phyloP scores from a whole-genome alignment of 1,139 yeast species.

The Hyphopichia khmerensis region DNA sequence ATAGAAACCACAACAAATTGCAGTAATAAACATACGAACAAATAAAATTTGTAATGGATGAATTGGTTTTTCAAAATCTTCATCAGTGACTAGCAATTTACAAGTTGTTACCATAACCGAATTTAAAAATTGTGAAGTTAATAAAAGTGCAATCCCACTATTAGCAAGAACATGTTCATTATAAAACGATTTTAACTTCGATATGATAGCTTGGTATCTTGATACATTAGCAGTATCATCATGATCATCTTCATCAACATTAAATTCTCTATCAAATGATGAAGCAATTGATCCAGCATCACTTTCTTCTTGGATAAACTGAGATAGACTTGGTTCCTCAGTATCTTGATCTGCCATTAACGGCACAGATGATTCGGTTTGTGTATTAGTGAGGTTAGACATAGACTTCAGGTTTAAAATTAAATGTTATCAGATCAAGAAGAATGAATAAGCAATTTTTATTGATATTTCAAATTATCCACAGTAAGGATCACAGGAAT shows the following conservation, averaged over 20 bases:
- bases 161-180: slow-evolving; percentile 9
- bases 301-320: not conserved
- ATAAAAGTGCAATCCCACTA: slow-evolving; percentile 41
- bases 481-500: no score
- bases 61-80: slow-evolving; percentile 53
- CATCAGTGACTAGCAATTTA: slow-evolving; percentile 66
- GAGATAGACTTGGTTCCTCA: not conserved
- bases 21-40: slow-evolving; percentile 74
- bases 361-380: slow-evolving; percentile 1
- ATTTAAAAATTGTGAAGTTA: slow-evolving; percentile 68
- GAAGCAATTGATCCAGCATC: not conserved
- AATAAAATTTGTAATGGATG: slow-evolving; percentile 78
- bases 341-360: not conserved
- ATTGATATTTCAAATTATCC: no score
- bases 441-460: no score
- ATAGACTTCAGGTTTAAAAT: no score
- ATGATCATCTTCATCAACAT: not conserved
- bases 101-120: slow-evolving; percentile 76
- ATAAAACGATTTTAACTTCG: not conserved
- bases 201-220: not conserved
- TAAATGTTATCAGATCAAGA: no score
- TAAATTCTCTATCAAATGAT: not conserved
- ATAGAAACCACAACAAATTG: slow-evolving; percentile 52
- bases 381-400: not conserved
- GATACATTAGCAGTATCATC: not conserved